A percentile compares a stretch with the other conserved stretches of the same genome.
phyloP scores from a whole-genome alignment of 2,329 filamentous ascomycete species.

The Fusarium pseudoanthophilum region DNA sequence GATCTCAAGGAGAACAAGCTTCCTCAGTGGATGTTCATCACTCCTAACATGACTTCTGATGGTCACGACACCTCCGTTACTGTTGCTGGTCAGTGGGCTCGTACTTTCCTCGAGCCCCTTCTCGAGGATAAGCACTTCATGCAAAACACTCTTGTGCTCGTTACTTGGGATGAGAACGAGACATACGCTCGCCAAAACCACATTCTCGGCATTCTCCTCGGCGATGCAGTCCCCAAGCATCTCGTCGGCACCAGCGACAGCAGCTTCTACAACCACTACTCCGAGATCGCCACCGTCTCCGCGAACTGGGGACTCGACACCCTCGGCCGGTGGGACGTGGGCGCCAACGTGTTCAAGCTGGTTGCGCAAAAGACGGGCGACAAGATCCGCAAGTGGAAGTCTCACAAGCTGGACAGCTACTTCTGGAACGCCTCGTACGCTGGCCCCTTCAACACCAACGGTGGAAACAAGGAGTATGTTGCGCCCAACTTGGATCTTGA shows the following conservation, averaged over 20 bases:
- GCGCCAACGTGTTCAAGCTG: constrained; percentile 73
- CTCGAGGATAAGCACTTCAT: constrained; percentile 76
- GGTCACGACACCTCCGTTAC: constrained; percentile 80
- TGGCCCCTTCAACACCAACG: constrained; percentile 56
- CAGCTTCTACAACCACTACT: constrained; percentile 80
- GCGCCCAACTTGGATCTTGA: constrained; percentile 54
- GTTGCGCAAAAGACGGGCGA: constrained; percentile 72
- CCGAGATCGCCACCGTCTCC: constrained; percentile 71
- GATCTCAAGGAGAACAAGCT: constrained; percentile 72
- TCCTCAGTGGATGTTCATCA: constrained; percentile 78
- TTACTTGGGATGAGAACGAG: constrained; percentile 85
- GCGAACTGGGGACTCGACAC: constrained; percentile 78
- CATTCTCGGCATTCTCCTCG: constrained; percentile 77
- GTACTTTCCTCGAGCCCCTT: constrained; percentile 75
- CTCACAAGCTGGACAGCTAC: constrained; percentile 52
- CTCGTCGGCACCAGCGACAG: constrained; percentile 75
- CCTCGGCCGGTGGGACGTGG: constrained; percentile 77
- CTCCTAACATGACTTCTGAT: constrained; percentile 80
- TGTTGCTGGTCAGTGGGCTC: constrained; percentile 74
- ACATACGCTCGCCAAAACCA: constrained; percentile 74
- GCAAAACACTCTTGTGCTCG: constrained; percentile 77
- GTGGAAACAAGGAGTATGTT: constrained; percentile 51
- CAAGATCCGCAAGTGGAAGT: constrained; percentile 53
- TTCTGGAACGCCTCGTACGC: constrained; percentile 67
- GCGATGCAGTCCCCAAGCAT: constrained; percentile 74